Evolutionary conservation across 768 basidiomycete genomes (phyloP).

Genomic region (Gymnopilus junonius): DNA sequence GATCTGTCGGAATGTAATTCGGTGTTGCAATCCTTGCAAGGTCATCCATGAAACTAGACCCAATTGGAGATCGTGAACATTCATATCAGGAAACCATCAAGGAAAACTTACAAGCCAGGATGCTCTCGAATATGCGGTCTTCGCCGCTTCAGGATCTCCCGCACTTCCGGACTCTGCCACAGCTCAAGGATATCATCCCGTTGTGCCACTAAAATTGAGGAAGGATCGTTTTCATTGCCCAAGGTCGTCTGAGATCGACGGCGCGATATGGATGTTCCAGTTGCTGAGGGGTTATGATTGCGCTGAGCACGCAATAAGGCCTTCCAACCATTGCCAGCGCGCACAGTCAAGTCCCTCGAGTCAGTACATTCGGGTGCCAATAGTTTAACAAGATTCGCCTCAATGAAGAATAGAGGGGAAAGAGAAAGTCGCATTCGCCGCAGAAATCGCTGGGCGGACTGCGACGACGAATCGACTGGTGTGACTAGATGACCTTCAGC

Average conservation of each 20-base stretch:
- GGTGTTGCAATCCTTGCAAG: conserved; percentile 56
- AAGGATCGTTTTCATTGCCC: conserved; percentile 48
- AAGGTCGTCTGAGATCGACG: conserved; percentile 26
- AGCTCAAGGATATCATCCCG: conserved; percentile 63
- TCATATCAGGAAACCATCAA: neutral
- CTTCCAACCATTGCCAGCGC: conserved; percentile 67
- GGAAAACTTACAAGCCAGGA: conserved; percentile 68
- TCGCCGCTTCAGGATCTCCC: conserved; percentile 51
- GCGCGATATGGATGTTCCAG: neutral
- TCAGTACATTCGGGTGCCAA: conserved; percentile 50
- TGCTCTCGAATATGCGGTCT: conserved; percentile 60
- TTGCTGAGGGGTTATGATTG: conserved; percentile 7
- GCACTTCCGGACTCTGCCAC: conserved; percentile 64
- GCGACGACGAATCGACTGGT: conserved; percentile 15
- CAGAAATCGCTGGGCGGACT: conserved; percentile 28
- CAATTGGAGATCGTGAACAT: neutral
- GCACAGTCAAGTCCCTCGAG: conserved; percentile 50
- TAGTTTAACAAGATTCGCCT: conserved; percentile 53
- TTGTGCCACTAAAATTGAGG: conserved; percentile 53
- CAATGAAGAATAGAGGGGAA: conserved; percentile 58
- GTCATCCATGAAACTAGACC: conserved; percentile 75
- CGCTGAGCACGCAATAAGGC: conserved; percentile 34
- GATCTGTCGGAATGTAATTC: conserved; percentile 66
- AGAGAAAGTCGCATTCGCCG: conserved; percentile 39
- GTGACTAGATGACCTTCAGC: conserved; percentile 17